Percentiles rank a stretch among this genome's conserved stretches.
phyloP scores from a whole-genome alignment of 176 grass and related monocot genomes.

The Oryza australiensis region DNA sequence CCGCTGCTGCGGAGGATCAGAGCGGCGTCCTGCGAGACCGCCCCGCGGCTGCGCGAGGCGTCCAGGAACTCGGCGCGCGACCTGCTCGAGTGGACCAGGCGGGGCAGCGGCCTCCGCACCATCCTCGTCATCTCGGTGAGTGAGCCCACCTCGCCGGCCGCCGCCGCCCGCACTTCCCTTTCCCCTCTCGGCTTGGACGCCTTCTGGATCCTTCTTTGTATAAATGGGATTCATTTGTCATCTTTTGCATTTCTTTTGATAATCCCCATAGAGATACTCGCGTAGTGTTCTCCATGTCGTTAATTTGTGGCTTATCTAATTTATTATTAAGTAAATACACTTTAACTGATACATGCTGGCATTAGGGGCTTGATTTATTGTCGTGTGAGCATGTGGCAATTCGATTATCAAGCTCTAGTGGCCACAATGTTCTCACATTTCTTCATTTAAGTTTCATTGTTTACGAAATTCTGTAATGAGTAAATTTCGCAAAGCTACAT shows the following conservation, averaged over 20 bases:
- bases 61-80: constrained; percentile 65
- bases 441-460: not conserved
- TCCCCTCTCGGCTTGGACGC: not conserved
- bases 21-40: constrained; percentile 42
- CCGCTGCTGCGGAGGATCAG: constrained; percentile 58
- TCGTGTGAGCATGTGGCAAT: not conserved
- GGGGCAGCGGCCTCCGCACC: constrained; percentile 70
- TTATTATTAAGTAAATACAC: not conserved
- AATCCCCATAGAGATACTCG: not conserved
- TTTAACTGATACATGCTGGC: not conserved
- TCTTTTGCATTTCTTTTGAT: not conserved
- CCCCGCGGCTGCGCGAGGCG: constrained; percentile 60
- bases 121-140: constrained; percentile 88
- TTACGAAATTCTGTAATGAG: not conserved
- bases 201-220: too few relatives aligned
- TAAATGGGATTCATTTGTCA: too few relatives aligned
- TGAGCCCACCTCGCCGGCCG: not conserved
- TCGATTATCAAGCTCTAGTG: not conserved
- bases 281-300: not conserved
- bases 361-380: not conserved
- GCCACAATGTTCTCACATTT: not conserved
- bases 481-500: too few relatives aligned
- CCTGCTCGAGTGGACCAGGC: constrained; percentile 71
- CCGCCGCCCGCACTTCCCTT: not conserved
- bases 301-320: not conserved